A percentile compares a stretch with the other conserved stretches of the same genome.
Evolutionary conservation across 495 filamentous ascomycete genomes (phyloP).

Genomic region (Rusavskia elegans): DNA sequence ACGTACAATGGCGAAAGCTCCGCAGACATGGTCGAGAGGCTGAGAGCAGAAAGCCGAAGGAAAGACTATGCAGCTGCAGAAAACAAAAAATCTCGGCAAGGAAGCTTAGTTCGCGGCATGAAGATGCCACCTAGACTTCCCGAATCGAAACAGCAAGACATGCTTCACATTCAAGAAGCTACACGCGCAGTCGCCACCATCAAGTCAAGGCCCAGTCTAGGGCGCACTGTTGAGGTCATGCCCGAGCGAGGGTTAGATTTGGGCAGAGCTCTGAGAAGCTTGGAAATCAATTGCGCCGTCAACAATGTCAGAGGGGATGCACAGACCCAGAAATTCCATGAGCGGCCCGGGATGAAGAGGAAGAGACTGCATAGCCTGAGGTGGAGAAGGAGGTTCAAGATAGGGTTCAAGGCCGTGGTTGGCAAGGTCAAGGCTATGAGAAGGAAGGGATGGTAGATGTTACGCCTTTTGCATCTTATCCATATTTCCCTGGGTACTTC

Average conservation of each 20-base stretch:
- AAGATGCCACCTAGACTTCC: background rate
- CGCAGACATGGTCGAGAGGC: background rate
- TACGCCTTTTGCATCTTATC: background rate
- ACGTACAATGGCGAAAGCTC: background rate
- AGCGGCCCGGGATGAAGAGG: slow-evolving; percentile 55
- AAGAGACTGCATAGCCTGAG: slow-evolving; percentile 53
- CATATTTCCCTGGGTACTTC: background rate
- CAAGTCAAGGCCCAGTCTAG: slow-evolving; percentile 22
- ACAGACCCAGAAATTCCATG: slow-evolving; percentile 44
- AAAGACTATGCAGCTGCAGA: background rate
- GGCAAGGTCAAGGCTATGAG: slow-evolving; percentile 46
- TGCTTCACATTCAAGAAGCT: background rate
- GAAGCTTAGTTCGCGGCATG: background rate
- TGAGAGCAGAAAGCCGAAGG: background rate
- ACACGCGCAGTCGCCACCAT: slow-evolving; percentile 14
- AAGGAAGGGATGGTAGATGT: slow-evolving; percentile 50
- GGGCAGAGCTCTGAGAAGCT: slow-evolving; percentile 31
- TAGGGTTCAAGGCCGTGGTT: slow-evolving; percentile 44
- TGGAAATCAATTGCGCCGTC: slow-evolving; percentile 28
- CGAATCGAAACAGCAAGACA: too few relatives aligned
- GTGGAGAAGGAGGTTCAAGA: slow-evolving; percentile 49
- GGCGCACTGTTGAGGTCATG: slow-evolving; percentile 40
- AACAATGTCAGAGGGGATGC: slow-evolving; percentile 40
- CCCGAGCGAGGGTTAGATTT: slow-evolving; percentile 30
- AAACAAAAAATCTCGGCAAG: background rate